These are phyloP conservation scores for Pythium aphanidermatum DNA, from an alignment of 352 stramenopile genomes.

Conservation along the genomic window DNA sequence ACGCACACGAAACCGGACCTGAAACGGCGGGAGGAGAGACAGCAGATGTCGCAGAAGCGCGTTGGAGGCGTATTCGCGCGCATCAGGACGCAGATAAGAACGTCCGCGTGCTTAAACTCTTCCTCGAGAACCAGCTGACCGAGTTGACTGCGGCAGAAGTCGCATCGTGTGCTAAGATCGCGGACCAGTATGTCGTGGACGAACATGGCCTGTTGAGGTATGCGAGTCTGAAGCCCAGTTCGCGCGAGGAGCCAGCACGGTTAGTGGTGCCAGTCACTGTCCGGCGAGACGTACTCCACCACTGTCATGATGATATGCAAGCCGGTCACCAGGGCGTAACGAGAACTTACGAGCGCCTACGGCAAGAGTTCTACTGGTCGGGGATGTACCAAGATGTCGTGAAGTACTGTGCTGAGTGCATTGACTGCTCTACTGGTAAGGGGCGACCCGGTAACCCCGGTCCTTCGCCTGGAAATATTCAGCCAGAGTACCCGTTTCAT, in stretches of 20 bases:
- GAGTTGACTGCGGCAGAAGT: neutral
- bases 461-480: constrained; percentile 12
- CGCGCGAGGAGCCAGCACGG: neutral
- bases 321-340: constrained; percentile 12
- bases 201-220: constrained; percentile 3
- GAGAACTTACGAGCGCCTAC: constrained; percentile 6
- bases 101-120: neutral
- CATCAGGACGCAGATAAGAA: constrained; percentile 3
- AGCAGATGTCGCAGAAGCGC: neutral
- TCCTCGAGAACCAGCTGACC: neutral
- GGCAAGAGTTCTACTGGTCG: constrained; percentile 10
- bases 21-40: no score
- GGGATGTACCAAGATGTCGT: constrained; percentile 16
- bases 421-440: constrained; percentile 15
- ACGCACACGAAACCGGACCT: neutral
- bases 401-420: neutral
- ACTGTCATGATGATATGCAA: constrained; percentile 5
- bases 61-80: constrained; percentile 3
- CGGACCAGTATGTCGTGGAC: constrained; percentile 9
- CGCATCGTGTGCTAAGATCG: constrained; percentile 3
- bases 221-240: neutral
- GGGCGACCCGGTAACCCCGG: neutral
- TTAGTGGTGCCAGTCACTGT: constrained; percentile 6
- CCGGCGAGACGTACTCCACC: constrained; percentile 6
- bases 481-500: constrained; percentile 11